Evolutionary conservation across 192 early-diverging fungal species (phyloP).

Genomic region (Coemansia sp.): DNA sequence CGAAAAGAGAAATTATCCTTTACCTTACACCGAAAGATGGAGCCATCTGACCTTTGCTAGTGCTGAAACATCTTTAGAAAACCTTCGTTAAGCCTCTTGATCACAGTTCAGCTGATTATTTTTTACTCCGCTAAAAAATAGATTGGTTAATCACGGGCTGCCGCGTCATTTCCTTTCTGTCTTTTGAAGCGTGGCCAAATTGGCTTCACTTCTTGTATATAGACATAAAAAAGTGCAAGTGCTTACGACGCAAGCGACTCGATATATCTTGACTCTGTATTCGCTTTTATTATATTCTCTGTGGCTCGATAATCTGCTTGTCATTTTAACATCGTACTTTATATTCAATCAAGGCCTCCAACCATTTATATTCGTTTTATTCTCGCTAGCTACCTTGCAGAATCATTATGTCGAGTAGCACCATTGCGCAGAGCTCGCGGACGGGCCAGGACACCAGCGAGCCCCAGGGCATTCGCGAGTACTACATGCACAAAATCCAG

Average conservation of each 20-base stretch:
- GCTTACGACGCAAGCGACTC: not conserved
- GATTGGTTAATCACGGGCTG: not conserved
- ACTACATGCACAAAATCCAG: conserved; percentile 78
- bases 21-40: not conserved
- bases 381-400: too few species aligned
- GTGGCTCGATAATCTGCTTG: not conserved
- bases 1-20: conserved; percentile 19
- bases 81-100: not conserved
- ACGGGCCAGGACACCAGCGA: conserved; percentile 10
- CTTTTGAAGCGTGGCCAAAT: too few species aligned
- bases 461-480: conserved; percentile 58
- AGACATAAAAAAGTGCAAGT: too few species aligned
- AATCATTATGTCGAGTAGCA: conserved; percentile 47
- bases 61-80: not conserved
- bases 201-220: too few species aligned
- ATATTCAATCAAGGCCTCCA: too few species aligned
- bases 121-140: not conserved
- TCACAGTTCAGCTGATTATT: not conserved
- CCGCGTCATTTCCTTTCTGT: conserved; percentile 12
- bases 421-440: conserved; percentile 23
- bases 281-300: not conserved
- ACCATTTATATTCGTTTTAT: too few species aligned
- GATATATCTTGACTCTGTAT: not conserved
- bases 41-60: conserved; percentile 8
- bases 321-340: not conserved